A percentile compares a stretch with the other conserved stretches of the same genome.
Evolutionary conservation across 495 filamentous ascomycete species (phyloP).

Genomic region (Penicillium tannophilum): DNA sequence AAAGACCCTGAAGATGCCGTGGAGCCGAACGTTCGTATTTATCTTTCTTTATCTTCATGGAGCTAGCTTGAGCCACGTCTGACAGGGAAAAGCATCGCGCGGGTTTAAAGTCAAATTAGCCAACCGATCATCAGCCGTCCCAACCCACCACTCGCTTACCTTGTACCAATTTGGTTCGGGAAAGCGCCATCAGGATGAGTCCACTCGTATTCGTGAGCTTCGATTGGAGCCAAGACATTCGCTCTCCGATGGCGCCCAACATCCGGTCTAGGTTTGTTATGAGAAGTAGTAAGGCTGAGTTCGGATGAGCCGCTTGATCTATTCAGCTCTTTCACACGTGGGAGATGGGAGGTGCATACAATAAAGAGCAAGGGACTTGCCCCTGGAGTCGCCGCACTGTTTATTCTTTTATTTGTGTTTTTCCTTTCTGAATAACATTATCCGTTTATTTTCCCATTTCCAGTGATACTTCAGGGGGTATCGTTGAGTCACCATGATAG

Average conservation of each 20-base stretch:
- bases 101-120: not conserved
- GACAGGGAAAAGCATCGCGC: constrained; percentile 4
- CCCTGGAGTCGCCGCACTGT: not conserved
- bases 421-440: too few relatives aligned
- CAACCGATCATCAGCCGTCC: constrained; percentile 1
- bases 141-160: constrained; percentile 30
- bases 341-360: not conserved
- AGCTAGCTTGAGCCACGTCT: not conserved
- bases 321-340: constrained; percentile 9
- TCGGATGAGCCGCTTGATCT: not conserved
- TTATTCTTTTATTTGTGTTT: not conserved
- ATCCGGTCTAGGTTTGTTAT: constrained; percentile 1
- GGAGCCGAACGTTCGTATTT: not conserved
- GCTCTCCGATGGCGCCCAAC: not conserved
- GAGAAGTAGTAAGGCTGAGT: constrained; percentile 8
- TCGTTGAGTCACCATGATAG: constrained; percentile 20
- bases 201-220: constrained; percentile 22
- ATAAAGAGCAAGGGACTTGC: constrained; percentile 18
- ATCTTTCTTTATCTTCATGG: not conserved
- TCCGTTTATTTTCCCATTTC: not conserved
- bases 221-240: constrained; percentile 10
- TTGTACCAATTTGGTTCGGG: constrained; percentile 20
- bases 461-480: not conserved
- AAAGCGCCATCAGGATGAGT: constrained; percentile 21
- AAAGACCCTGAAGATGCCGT: not conserved